Base-by-base conservation (phyloP, 805 yeast species). In the Wickerhamomyces queroliae region DNA sequence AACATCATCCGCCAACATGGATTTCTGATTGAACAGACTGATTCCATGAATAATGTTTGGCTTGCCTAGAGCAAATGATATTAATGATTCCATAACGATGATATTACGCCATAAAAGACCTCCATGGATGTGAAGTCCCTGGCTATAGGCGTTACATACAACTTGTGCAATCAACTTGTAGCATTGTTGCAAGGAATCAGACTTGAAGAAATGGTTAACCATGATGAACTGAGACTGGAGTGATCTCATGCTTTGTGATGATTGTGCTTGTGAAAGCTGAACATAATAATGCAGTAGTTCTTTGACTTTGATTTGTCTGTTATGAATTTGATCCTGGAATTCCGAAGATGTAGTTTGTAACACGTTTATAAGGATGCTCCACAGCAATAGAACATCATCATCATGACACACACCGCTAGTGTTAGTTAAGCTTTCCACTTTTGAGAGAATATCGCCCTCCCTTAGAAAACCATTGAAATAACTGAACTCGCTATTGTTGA, bases 111-210 rank as follows among this genome's bases (percentile, higher is more conserved):
- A 54, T 6, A 47, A 6, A 3, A 39, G 31, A 4, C 47, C 54
- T 27, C 48, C 53, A 3, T 28, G 12, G 2, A 46, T 35, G 39
- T 54, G 55, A 1, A 54, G 9, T 1, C 56, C 55, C 23, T 43
- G 33, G 2, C 47, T 22, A 37, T 39, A 52, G 12, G 51, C 44
- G 29, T 52, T 51, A 4, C 57, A 46, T 4, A 54, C 50, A 6
- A 41, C 23, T 20, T 48, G 50, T 15, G 41, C 48, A 19, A 54
- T 24, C 33, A 49, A 24, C 37, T 48, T 54, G 55, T 55, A 54
- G 4, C 53, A 36, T 25, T 45, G 47, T 24, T 41, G 46, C 33
- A 43, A 38, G 21, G 48, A 49, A 27, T 11, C 43, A 5, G 30
- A 32, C 36, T 43, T 49, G 26, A 49, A 48, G 35, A 44, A 49